Percentiles rank a stretch among this genome's conserved stretches.
phyloP scores from a whole-genome alignment of 148 eudicot species.

The Rhododendron williamsianum region DNA sequence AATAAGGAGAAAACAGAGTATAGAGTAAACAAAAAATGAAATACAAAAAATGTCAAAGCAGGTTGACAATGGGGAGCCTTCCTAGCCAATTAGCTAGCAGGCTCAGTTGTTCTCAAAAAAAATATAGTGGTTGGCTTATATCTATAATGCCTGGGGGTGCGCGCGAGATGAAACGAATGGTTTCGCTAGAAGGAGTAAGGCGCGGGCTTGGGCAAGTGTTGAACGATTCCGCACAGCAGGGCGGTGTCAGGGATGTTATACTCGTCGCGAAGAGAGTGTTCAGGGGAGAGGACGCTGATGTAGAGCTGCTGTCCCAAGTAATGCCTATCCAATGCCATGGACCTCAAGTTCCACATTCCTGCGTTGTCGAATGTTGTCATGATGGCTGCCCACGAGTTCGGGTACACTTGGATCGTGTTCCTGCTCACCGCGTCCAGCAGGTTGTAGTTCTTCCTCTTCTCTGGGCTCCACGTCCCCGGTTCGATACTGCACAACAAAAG shows the following conservation, averaged over 20 bases:
- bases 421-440: conserved; percentile 29
- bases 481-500: conserved; percentile 13
- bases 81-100: not conserved
- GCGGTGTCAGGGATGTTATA: conserved; percentile 35
- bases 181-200: conserved; percentile 25
- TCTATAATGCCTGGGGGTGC: not conserved
- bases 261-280: conserved; percentile 38
- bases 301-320: conserved; percentile 45
- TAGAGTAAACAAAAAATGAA: not conserved
- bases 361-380: conserved; percentile 29
- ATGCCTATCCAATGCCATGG: conserved; percentile 11
- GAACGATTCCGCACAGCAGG: conserved; percentile 40
- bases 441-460: conserved; percentile 36
- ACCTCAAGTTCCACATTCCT: conserved; percentile 39
- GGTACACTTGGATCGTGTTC: conserved; percentile 36
- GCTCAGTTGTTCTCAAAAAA: not conserved
- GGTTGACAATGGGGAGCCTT: not conserved
- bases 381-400: conserved; percentile 31
- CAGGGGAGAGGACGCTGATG: conserved; percentile 37
- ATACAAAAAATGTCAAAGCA: not conserved
- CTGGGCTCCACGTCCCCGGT: conserved; percentile 28
- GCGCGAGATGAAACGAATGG: not conserved
- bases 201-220: conserved; percentile 39
- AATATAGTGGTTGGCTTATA: not conserved
- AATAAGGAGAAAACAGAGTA: no score